phyloP scores from a whole-genome alignment of 1,284 basidiomycete species.

The Rhodotorula sp. region DNA sequence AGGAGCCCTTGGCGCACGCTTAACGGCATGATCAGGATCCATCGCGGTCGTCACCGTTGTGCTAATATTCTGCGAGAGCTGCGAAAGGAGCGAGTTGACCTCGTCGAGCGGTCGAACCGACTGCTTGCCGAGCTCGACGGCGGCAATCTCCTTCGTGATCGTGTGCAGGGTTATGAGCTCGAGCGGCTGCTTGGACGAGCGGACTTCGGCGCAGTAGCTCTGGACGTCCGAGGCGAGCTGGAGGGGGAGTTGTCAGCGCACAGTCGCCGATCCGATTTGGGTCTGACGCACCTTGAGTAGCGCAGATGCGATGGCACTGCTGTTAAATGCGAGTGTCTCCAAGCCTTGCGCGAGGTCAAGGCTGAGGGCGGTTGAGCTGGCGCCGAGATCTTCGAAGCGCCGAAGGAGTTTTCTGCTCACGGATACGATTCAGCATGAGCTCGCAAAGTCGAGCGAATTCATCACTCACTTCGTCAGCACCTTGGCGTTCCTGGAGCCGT shows the following conservation, averaged over 20 bases:
- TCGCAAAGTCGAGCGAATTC: no score
- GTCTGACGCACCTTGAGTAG: slow-evolving; percentile 67
- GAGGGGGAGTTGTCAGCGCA: neutral
- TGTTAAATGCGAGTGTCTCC: slow-evolving; percentile 64
- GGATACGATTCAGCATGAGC: accelerated
- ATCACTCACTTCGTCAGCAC: slow-evolving; percentile 66
- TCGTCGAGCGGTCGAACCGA: slow-evolving; percentile 63
- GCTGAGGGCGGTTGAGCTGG: slow-evolving; percentile 68
- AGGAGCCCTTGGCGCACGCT: slow-evolving; percentile 57
- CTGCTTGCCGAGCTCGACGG: slow-evolving; percentile 66
- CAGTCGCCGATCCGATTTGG: neutral
- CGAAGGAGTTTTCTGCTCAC: slow-evolving; percentile 72
- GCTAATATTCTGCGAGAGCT: slow-evolving; percentile 67
- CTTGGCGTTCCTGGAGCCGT: slow-evolving; percentile 76
- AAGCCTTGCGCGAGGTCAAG: slow-evolving; percentile 68
- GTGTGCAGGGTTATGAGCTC: slow-evolving; percentile 67
- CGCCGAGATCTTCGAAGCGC: slow-evolving; percentile 73
- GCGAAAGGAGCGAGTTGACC: slow-evolving; percentile 65
- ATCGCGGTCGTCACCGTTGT: slow-evolving; percentile 68
- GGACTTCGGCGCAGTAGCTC: slow-evolving; percentile 71
- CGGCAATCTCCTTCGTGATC: slow-evolving; percentile 69
- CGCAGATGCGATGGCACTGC: slow-evolving; percentile 72
- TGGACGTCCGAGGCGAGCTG: slow-evolving; percentile 83
- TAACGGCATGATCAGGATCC: slow-evolving; percentile 71
- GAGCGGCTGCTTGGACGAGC: slow-evolving; percentile 71